Percentiles rank a stretch among this genome's conserved stretches.
Conservation (phyloP, 1,284 basidiomycete genomes). For the Ceratobasidium sp. region DNA sequence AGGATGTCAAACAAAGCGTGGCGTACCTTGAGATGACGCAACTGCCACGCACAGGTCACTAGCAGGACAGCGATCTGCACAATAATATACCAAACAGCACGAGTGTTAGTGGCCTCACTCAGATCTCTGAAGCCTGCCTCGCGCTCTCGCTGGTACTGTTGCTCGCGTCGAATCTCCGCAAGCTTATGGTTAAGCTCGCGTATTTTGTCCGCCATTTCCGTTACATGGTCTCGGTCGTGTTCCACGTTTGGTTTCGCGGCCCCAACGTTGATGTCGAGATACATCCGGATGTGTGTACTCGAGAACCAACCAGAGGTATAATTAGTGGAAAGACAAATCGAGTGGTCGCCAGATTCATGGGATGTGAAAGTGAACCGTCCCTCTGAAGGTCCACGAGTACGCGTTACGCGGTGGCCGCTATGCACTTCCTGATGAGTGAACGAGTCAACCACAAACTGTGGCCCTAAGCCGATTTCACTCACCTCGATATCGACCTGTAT, state of each 20-base stretch:
- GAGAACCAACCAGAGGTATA: constrained; percentile 83
- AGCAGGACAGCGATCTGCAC: constrained; percentile 85
- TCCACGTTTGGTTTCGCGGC: constrained; percentile 79
- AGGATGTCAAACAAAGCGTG: background rate
- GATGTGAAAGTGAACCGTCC: constrained; percentile 97
- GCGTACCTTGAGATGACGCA: constrained; percentile 85
- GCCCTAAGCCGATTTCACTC: constrained; percentile 49
- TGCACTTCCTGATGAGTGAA: constrained; percentile 69
- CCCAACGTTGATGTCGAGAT: constrained; percentile 92
- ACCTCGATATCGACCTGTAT: constrained; percentile 91
- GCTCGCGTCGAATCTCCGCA: constrained; percentile 90
- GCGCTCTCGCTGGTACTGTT: constrained; percentile 96
- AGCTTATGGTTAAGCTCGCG: constrained; percentile 92
- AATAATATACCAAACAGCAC: constrained; percentile 92
- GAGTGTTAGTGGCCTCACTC: constrained; percentile 84
- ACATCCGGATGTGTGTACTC: constrained; percentile 87
- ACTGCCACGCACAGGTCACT: constrained; percentile 88
- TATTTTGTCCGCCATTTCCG: constrained; percentile 83
- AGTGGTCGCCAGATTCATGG: constrained; percentile 94
- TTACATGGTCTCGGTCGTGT: constrained; percentile 85
- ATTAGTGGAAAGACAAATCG: constrained; percentile 92
- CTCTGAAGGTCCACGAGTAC: constrained; percentile 85
- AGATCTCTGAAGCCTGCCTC: constrained; percentile 91
- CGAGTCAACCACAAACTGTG: constrained; percentile 37
- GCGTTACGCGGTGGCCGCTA: constrained; percentile 75